Evolutionary conservation across 805 yeast genomes (phyloP), one percentile per base, ranked within the genome.

Genomic region (Komagataella pseudopastoris): DNA sequence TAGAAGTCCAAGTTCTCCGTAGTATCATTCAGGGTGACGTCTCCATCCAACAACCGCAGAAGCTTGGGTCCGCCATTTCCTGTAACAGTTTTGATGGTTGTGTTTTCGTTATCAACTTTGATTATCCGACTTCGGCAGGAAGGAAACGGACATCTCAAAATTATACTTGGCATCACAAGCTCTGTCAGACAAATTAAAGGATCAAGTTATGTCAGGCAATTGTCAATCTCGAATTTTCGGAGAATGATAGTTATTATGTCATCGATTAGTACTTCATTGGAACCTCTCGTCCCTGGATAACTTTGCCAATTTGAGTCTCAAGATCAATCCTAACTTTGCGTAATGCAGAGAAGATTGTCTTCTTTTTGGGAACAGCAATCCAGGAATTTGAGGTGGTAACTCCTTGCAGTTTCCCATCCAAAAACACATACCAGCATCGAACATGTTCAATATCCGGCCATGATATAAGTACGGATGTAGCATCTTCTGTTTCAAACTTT

Each of bases 1-100:
- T 72, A 68, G 58, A 79, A 81, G 6, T 53, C 50, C 6, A 51
- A 56, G 7, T 47, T 48, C 1, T 52, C 47, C 3, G 48, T 17
- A 1, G 50, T 50, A 3, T 46, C 23, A 14, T 30, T 30, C 39
- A 30, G 39, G 39, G 39, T 10, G 14, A 30, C 39, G 14, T 30
- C 39, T 30, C 39, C 39, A 30, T 30, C 39, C 6, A 6, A 8
- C 10, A 30, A 30, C 3, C 14, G 39, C 4, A 30, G 14, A 3
- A 30, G 39, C n/a, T 14, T 30, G n/a, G 39, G 39, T 8, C 39
- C 39, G n/a, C 39, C 39, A 30, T 30, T 30, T 30, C 39, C 39
- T 30, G 39, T 30, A 10, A 30, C 39, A 30, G n/a, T 30, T 14
- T 8, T 30, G 39, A 30, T 30, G 12, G 10, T 30, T 14, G 39